Percentiles rank a stretch among this genome's conserved stretches.
phyloP scores from a whole-genome alignment of 352 stramenopile species.

The Globisporangium cylindrosporum region DNA sequence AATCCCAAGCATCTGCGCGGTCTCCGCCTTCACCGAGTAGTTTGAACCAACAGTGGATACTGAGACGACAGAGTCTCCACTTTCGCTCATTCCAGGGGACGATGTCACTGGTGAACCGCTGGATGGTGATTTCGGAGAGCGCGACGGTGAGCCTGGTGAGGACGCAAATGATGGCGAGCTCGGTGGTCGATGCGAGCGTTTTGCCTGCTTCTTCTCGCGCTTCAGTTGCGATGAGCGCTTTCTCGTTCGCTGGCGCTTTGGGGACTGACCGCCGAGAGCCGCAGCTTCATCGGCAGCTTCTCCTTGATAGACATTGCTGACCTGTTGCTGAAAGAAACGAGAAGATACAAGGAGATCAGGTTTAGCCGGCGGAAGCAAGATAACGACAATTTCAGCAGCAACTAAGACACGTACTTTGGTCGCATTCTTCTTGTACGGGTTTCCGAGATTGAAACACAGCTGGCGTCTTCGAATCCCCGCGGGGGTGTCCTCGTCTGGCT shows the following conservation, averaged over 20 bases:
- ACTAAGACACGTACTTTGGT: constrained; percentile 48
- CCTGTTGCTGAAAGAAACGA: constrained; percentile 30
- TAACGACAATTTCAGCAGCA: neutral
- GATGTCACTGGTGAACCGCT: constrained; percentile 49
- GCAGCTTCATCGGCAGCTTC: constrained; percentile 86
- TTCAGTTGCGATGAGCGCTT: constrained; percentile 87
- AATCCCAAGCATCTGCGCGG: constrained; percentile 75
- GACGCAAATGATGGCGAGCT: constrained; percentile 61
- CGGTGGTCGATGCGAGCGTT: constrained; percentile 56
- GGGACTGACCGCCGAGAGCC: constrained; percentile 65
- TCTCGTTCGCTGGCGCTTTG: constrained; percentile 75
- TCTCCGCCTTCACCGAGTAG: constrained; percentile 77
- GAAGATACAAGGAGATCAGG: neutral
- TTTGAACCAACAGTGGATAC: constrained; percentile 65
- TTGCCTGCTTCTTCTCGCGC: constrained; percentile 72
- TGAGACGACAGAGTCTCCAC: constrained; percentile 53
- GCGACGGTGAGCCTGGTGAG: constrained; percentile 68
- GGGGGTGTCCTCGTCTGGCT: constrained; percentile 81
- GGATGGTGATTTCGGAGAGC: constrained; percentile 50
- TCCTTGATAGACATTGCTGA: constrained; percentile 80
- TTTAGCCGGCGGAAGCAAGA: neutral
- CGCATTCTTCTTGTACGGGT: constrained; percentile 88
- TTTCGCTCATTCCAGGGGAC: constrained; percentile 63
- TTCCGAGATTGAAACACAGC: constrained; percentile 83
- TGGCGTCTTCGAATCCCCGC: constrained; percentile 69